Evolutionary conservation across 495 filamentous ascomycete genomes (phyloP).

Genomic region (Geoglossum glabrum): DNA sequence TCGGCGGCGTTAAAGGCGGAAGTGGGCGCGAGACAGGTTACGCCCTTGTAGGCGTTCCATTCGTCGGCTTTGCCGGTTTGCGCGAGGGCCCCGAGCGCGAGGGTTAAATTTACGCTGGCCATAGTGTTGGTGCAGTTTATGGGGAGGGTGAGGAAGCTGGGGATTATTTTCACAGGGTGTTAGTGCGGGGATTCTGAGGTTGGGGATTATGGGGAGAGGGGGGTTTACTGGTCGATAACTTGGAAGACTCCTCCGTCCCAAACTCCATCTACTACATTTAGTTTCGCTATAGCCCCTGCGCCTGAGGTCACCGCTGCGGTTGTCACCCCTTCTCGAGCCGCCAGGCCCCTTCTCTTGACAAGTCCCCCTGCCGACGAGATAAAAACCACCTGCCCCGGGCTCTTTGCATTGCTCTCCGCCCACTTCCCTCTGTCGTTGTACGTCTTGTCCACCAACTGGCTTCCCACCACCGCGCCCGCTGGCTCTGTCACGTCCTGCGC

Average conservation of each 20-base stretch:
- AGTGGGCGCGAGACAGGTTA: constrained; percentile 7
- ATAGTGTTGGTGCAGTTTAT: constrained; percentile 7
- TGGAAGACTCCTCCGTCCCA: constrained; percentile 6
- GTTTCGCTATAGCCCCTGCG: neutral
- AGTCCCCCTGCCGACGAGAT: neutral
- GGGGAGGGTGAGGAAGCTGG: constrained; percentile 8
- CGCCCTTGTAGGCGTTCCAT: constrained; percentile 4
- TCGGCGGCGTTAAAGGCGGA: constrained; percentile 2
- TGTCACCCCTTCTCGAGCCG: neutral
- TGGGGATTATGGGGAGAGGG: neutral
- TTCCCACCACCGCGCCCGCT: neutral
- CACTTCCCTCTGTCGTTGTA: neutral
- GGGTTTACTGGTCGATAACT: constrained; percentile 5
- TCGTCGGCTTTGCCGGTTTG: neutral
- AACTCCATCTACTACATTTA: neutral
- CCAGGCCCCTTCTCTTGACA: neutral
- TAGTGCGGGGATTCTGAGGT: neutral
- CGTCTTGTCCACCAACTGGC: neutral
- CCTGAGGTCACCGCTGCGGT: neutral
- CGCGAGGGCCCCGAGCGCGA: neutral
- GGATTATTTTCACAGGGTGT: neutral
- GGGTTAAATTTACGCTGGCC: neutral
- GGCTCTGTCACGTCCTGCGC: neutral
- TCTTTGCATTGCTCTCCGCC: neutral
- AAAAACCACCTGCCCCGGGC: neutral